Evolutionary conservation across 305 asterid species (phyloP), one percentile per base, ranked within the genome.

Genomic region (Fraxinus albicans): DNA sequence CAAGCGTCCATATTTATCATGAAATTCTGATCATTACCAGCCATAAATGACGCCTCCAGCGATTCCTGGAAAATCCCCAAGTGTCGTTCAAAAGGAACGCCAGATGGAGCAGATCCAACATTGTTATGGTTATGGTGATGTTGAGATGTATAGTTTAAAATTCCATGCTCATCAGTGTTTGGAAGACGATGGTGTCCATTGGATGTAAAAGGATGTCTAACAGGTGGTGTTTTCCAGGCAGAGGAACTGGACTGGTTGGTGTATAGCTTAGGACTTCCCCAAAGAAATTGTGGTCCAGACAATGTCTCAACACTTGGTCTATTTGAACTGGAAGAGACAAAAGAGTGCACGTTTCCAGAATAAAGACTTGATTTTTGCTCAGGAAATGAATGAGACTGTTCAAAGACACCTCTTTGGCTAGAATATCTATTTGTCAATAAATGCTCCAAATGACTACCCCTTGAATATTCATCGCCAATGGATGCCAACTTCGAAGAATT

Each of bases 61-160:
- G 91, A 89, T 47, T 89, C 93, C 6, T 86, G 94, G 86, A 82
- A 80, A 79, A 79, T 86, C 67, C 92, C 91, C 4, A 86, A 19
- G 36, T 85, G 85, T 73, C 79, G 85, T 81, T 91, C 85, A 3
- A 85, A 83, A 50, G 90, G 91, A 2, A 17, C n/a, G 23, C 90
- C 90, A 79, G 97, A 85, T 53, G 95, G 97, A 87, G 97, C 95
- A 73, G 97, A 92, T 73, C 93, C 96, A 78, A 82, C 85, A 81
- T 85, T 21, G 8, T 60, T 86, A 73, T 85, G 90, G 12, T 60
- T 60, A 23, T 3, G 15, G 31, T 60, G 31, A 21, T 8, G 78
- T 7, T 60, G 72, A 60, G 33, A 60, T 8, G 92, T 83, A 77
- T 77, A 74, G 63, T 81, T 74, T 78, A 86, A 78, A 70, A 87